Conservation (phyloP, 164 flowering plant species). For the Liquidambar formosana region DNA sequence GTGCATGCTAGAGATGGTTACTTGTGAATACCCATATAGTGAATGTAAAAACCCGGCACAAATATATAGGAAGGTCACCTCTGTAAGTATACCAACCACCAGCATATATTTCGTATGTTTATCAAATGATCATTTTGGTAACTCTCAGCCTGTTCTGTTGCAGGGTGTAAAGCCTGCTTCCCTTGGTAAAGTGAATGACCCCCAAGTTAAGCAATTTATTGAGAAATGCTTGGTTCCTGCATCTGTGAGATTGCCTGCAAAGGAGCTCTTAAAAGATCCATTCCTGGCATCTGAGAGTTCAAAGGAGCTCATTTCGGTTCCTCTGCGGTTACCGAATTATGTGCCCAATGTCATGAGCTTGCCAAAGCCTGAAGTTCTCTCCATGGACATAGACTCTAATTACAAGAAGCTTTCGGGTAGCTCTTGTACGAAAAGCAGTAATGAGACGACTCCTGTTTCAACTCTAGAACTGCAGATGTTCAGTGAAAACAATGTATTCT, state of each 20-base stretch:
- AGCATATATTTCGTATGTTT: background rate
- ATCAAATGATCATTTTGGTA: background rate
- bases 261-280: conserved; percentile 21
- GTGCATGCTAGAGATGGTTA: conserved; percentile 79
- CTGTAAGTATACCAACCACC: conserved; percentile 39
- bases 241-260: conserved; percentile 10
- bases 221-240: conserved; percentile 62
- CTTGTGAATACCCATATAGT: conserved; percentile 69
- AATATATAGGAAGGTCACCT: conserved; percentile 73
- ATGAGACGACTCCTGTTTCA: conserved; percentile 22
- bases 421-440: conserved; percentile 24
- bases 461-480: conserved; percentile 39
- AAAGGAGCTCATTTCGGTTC: conserved; percentile 24
- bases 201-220: conserved; percentile 68
- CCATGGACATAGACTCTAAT: conserved; percentile 62
- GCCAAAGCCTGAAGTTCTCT: conserved; percentile 26
- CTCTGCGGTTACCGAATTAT: conserved; percentile 24
- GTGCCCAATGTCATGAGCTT: conserved; percentile 16
- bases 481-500: conserved; percentile 46
- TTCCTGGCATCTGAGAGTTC: conserved; percentile 46
- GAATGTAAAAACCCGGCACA: conserved; percentile 77
- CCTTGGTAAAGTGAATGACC: conserved; percentile 60
- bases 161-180: conserved; percentile 86
- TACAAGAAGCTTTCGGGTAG: conserved; percentile 29
- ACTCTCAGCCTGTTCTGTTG: conserved; percentile 10